phyloP scores from a whole-genome alignment of 139 green algal species.

The Pedinophyceae sp. region DNA sequence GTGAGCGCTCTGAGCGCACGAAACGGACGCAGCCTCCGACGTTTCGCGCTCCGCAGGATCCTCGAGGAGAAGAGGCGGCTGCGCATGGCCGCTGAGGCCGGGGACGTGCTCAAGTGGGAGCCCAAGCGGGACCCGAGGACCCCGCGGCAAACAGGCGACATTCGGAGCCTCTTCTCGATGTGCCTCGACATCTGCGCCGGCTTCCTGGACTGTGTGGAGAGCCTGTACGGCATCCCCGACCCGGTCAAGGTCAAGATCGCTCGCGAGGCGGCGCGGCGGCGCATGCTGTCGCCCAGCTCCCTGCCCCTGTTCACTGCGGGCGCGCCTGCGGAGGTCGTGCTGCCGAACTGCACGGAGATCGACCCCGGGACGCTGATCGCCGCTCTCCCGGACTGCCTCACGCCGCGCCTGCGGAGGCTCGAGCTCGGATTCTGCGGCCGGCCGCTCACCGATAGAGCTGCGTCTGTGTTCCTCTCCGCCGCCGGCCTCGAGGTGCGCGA shows the following conservation, averaged over 20 bases:
- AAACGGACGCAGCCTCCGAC: neutral
- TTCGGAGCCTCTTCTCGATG: constrained; percentile 20
- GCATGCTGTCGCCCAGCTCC: constrained; percentile 22
- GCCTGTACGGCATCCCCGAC: constrained; percentile 39
- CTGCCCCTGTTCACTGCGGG: constrained; percentile 24
- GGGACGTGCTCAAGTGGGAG: constrained; percentile 11
- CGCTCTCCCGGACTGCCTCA: constrained; percentile 11
- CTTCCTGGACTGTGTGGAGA: constrained; percentile 43
- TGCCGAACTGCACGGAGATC: constrained; percentile 40
- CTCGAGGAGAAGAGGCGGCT: neutral
- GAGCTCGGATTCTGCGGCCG: constrained; percentile 42
- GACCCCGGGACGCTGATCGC: constrained; percentile 18
- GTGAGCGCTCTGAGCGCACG: no score
- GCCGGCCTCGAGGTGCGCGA: no score
- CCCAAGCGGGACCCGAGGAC: constrained; percentile 22
- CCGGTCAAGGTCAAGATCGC: constrained; percentile 28
- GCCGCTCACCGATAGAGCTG: constrained; percentile 31
- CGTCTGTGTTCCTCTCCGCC: no score
- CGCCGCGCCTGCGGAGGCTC: constrained; percentile 27
- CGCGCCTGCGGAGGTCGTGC: constrained; percentile 21
- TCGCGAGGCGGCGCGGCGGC: constrained; percentile 16
- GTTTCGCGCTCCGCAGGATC: neutral
- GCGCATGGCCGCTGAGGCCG: neutral
- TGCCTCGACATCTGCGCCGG: constrained; percentile 25
- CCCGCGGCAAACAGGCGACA: constrained; percentile 2